phyloP scores from a whole-genome alignment of 352 stramenopile genomes.

The Globisporangium megalacanthum region DNA sequence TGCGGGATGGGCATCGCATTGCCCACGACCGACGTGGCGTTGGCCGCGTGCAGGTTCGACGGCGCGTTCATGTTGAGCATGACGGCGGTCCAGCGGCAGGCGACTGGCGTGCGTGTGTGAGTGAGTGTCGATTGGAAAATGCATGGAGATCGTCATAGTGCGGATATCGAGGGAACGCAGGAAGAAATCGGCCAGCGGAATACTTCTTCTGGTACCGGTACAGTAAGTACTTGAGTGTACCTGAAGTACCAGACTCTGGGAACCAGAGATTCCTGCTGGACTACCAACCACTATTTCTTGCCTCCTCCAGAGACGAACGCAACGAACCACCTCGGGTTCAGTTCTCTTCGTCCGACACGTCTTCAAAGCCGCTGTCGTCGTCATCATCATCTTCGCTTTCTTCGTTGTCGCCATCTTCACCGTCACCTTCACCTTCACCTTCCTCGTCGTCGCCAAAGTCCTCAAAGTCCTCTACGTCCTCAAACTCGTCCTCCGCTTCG shows the following conservation, averaged over 20 bases:
- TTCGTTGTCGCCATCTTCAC: neutral
- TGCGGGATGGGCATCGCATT: constrained; percentile 71
- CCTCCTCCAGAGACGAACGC: too few species aligned
- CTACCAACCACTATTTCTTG: too few species aligned
- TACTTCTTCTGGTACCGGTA: too few species aligned
- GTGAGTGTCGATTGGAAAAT: neutral
- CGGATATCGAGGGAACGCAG: too few species aligned
- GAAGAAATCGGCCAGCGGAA: too few species aligned
- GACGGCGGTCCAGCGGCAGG: neutral
- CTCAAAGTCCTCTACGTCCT: neutral
- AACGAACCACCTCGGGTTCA: too few species aligned
- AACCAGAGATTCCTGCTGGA: too few species aligned
- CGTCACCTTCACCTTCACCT: neutral
- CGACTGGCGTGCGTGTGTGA: neutral
- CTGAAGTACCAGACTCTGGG: too few species aligned
- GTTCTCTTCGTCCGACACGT: neutral
- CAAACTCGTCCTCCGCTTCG: constrained; percentile 2
- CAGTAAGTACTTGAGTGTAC: too few species aligned
- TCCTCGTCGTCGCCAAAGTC: neutral
- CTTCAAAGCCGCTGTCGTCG: neutral
- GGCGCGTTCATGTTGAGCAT: constrained; percentile 35
- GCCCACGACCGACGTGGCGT: constrained; percentile 73
- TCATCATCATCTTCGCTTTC: neutral
- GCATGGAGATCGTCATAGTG: neutral
- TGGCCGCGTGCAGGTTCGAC: constrained; percentile 76